Base-by-base conservation (phyloP, 441 rosid genomes). In the Populus hybrid region DNA sequence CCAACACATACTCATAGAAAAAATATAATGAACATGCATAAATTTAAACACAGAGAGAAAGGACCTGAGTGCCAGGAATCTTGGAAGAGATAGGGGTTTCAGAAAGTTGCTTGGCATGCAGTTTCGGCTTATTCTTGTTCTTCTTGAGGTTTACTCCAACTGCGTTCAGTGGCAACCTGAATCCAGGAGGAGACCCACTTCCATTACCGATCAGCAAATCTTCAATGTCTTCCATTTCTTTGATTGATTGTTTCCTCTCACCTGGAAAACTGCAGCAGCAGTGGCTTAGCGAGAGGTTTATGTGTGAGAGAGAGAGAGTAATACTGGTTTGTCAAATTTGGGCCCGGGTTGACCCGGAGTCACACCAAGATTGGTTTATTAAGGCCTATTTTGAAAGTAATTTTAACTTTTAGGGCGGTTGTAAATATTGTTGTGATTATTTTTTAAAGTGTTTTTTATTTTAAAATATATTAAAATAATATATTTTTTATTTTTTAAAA, bases 31-130 rank as follows among this genome's bases (percentile, higher is more conserved):
- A 16, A 67, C 23, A 50, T 50, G 9, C 5, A 30, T 5, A 38
- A 40, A 73, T 3, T 74, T 11, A 78, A 42, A 20, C 42, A 75
- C 30, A 75, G 40, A 38, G 36, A 69, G 24, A 63, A 53, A n/a
- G 69, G 34, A 93, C 98, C 97, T 93, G 91, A 79, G 97, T 91
- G 74, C 97, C 96, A 69, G 97, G 99, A 70, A 94, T 84, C 78
- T 74, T 86, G 72, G 85, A 9, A 59, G 86, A 75, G 66, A 81
- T 72, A 53, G 90, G 82, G 69, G 87, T 74, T 73, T 82, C 87
- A 67, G 89, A 77, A 74, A 84, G 75, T 67, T 59, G 70, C 28
- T 34, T 63, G 28, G 53, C 21, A 42, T 34, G 35, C 10, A 24
- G 70, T 70, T 79, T 71, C 46, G 86, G 67, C 68, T 84, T 87